phyloP scores from a whole-genome alignment of 2,329 filamentous ascomycete genomes.

The Colletotrichum simmondsii region DNA sequence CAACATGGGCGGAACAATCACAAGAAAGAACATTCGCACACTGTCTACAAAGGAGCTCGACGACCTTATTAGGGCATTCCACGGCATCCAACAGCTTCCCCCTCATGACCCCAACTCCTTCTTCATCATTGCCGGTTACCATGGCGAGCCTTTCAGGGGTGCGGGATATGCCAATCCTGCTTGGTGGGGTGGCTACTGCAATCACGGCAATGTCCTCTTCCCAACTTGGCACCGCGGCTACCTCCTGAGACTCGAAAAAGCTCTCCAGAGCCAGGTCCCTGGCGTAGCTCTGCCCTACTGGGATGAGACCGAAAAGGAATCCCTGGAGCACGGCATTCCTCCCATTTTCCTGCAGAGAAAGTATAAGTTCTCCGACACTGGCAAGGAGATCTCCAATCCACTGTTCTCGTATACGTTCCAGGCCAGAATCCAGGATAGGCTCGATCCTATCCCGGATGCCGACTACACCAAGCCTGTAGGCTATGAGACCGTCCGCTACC shows the following conservation, averaged over 20 bases:
- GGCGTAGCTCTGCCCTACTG: conserved; percentile 38
- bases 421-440: conserved; percentile 30
- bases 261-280: conserved; percentile 26
- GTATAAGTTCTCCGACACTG: background rate
- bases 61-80: conserved; percentile 13
- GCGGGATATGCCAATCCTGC: conserved; percentile 32
- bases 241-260: conserved; percentile 38
- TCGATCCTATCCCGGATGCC: background rate
- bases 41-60: conserved; percentile 3
- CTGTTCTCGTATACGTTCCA: conserved; percentile 39
- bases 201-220: conserved; percentile 42
- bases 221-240: conserved; percentile 46
- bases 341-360: background rate
- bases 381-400: conserved; percentile 33
- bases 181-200: conserved; percentile 45
- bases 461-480: conserved; percentile 36
- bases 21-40: conserved; percentile 1
- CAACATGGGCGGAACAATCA: background rate
- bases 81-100: conserved; percentile 9
- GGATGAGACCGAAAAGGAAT: conserved; percentile 31
- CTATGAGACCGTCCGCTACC: conserved; percentile 39
- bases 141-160: conserved; percentile 42
- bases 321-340: background rate
- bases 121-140: conserved; percentile 40
- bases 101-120: conserved; percentile 38